phyloP scores from a whole-genome alignment of 768 basidiomycete species.

The Russula sp. region DNA sequence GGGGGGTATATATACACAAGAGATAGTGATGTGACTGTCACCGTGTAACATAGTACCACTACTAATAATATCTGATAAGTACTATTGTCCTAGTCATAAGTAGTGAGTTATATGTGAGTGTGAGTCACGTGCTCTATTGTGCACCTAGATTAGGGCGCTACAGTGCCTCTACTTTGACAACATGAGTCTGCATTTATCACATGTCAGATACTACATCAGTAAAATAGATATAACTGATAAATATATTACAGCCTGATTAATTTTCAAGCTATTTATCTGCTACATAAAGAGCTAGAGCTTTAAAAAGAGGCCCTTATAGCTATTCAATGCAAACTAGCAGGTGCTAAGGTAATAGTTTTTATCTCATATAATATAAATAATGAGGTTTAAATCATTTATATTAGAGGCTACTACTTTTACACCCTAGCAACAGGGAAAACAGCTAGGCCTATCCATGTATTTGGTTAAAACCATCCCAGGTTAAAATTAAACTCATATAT shows the following conservation, averaged over 20 bases:
- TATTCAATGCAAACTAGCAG: conserved; percentile 27
- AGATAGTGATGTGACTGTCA: too few relatives aligned
- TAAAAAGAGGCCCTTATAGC: conserved; percentile 26
- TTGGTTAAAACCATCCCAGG: conserved; percentile 29
- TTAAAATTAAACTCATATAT: conserved; percentile 32
- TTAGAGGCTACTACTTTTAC: conserved; percentile 28
- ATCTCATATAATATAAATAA: neutral
- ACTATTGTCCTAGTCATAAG: too few relatives aligned
- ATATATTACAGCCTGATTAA: conserved; percentile 66
- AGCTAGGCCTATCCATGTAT: conserved; percentile 17
- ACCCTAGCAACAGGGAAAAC: conserved; percentile 20
- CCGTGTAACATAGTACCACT: too few relatives aligned
- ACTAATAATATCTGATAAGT: too few relatives aligned
- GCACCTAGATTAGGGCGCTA: too few relatives aligned
- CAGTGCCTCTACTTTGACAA: too few relatives aligned
- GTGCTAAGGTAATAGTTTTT: conserved; percentile 25
- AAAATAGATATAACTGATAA: conserved; percentile 57
- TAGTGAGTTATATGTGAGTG: too few relatives aligned
- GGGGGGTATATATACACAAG: too few relatives aligned
- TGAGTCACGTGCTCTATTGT: too few relatives aligned
- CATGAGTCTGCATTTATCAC: too few relatives aligned
- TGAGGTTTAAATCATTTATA: neutral
- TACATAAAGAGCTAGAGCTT: conserved; percentile 19
- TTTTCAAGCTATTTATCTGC: conserved; percentile 35
- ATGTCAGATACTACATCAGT: too few relatives aligned